A percentile compares a stretch with the other conserved stretches of the same genome.
These are phyloP conservation scores for Mycena epipterygia DNA, from an alignment of 768 basidiomycete genomes.

Conservation along the genomic window DNA sequence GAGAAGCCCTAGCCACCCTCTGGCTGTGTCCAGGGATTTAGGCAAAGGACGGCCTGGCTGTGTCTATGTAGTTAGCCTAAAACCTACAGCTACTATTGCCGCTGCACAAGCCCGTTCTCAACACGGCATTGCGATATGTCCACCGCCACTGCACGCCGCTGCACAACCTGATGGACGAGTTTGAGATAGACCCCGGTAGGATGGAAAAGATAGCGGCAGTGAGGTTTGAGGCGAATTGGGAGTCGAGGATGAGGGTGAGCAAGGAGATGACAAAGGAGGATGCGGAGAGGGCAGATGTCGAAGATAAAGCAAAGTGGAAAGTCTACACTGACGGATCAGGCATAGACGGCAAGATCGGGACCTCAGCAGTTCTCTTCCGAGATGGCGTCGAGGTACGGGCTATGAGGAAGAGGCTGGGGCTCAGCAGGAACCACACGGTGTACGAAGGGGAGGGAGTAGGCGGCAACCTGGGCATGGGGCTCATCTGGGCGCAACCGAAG, in stretches of 20 bases:
- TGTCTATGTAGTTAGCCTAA: too few relatives aligned
- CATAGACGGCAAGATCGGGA: conserved; percentile 33
- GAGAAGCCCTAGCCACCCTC: too few relatives aligned
- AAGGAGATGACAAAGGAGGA: too few relatives aligned
- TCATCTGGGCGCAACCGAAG: background rate
- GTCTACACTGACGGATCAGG: conserved; percentile 40
- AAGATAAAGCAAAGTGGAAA: background rate
- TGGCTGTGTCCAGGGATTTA: too few relatives aligned
- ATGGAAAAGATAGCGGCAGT: conserved; percentile 8
- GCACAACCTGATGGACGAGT: background rate
- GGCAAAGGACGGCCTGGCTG: too few relatives aligned
- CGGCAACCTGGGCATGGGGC: too few relatives aligned
- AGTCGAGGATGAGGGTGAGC: background rate
- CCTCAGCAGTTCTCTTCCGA: conserved; percentile 33
- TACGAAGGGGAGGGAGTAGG: conserved; percentile 43
- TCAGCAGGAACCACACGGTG: conserved; percentile 36
- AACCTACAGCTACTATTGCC: too few relatives aligned
- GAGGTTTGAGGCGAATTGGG: background rate
- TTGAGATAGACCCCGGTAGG: background rate
- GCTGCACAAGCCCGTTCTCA: too few relatives aligned
- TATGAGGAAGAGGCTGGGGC: background rate
- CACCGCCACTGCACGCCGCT: background rate
- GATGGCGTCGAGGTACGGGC: conserved; percentile 2
- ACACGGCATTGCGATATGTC: background rate
- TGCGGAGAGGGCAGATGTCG: too few relatives aligned